phyloP scores from a whole-genome alignment of 1,139 yeast genomes.

The Saccharomyces hybrid region DNA sequence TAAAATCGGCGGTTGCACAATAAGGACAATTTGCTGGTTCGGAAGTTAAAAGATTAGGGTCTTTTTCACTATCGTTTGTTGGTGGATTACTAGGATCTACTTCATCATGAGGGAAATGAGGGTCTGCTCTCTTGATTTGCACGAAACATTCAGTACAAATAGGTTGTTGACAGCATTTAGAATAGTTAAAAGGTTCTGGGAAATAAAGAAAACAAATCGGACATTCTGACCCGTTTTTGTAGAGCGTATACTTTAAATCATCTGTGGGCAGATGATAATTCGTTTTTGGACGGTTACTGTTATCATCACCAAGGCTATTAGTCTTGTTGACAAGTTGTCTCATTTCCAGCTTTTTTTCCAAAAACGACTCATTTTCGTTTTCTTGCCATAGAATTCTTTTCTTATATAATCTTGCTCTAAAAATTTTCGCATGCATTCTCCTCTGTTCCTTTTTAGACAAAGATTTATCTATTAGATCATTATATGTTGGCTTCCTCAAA shows the following conservation, averaged over 20 bases:
- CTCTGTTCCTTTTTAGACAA: constrained; percentile 39
- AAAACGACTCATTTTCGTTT: constrained; percentile 43
- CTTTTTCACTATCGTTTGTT: constrained; percentile 31
- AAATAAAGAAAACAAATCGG: constrained; percentile 89
- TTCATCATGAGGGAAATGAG: constrained; percentile 81
- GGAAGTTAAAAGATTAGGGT: constrained; percentile 62
- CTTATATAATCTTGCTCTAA: constrained; percentile 41
- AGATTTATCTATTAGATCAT: constrained; percentile 43
- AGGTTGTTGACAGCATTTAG: constrained; percentile 90
- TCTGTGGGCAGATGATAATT: constrained; percentile 34
- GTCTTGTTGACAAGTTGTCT: not conserved
- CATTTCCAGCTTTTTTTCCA: constrained; percentile 34
- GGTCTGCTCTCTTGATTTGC: constrained; percentile 87
- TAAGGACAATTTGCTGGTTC: constrained; percentile 91
- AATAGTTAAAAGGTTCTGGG: constrained; percentile 68
- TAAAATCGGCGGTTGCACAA: constrained; percentile 83
- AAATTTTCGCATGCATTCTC: constrained; percentile 50
- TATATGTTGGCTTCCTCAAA: constrained; percentile 31
- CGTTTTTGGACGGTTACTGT: constrained; percentile 9
- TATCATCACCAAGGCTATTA: constrained; percentile 12
- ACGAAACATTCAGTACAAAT: constrained; percentile 96
- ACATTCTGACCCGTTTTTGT: constrained; percentile 68
- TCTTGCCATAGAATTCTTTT: constrained; percentile 47
- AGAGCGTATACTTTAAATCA: constrained; percentile 44
- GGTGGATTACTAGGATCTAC: constrained; percentile 32